phyloP scores from a whole-genome alignment of 306 rosid genomes.

The Lupinus albus region DNA sequence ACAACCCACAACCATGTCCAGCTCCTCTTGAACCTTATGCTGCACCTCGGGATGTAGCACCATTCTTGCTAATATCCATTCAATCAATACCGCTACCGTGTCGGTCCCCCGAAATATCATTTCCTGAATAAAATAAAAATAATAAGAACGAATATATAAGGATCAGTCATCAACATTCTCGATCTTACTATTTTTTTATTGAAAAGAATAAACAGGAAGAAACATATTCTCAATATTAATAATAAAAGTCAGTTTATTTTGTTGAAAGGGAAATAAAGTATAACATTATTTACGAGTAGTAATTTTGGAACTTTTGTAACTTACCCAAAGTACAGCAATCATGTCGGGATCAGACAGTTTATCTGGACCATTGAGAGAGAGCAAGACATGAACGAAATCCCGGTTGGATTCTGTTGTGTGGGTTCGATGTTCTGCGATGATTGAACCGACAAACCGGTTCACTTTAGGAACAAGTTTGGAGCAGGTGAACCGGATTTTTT shows the following conservation, averaged over 20 bases:
- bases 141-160: background rate
- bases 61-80: constrained; percentile 84
- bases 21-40: constrained; percentile 60
- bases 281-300: background rate
- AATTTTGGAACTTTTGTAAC: background rate
- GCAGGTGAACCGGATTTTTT: constrained; percentile 76
- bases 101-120: constrained; percentile 95
- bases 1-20: constrained; percentile 56
- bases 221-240: background rate
- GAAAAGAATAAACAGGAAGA: background rate
- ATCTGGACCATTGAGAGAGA: constrained; percentile 75
- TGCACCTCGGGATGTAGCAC: constrained; percentile 68
- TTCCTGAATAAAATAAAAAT: constrained; percentile 52
- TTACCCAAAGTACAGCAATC: constrained; percentile 96
- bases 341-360: constrained; percentile 75
- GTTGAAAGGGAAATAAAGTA: background rate
- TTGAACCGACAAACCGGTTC: constrained; percentile 67
- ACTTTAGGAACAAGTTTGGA: constrained; percentile 66
- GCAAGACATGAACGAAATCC: constrained; percentile 87
- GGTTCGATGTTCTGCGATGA: constrained; percentile 64
- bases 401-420: constrained; percentile 33
- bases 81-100: constrained; percentile 79
- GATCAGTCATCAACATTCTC: background rate
- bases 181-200: too few species aligned
- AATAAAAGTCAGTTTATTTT: background rate